Base-by-base conservation (phyloP, 2,329 filamentous ascomycete species). In the Fusarium brachygibbosum region DNA sequence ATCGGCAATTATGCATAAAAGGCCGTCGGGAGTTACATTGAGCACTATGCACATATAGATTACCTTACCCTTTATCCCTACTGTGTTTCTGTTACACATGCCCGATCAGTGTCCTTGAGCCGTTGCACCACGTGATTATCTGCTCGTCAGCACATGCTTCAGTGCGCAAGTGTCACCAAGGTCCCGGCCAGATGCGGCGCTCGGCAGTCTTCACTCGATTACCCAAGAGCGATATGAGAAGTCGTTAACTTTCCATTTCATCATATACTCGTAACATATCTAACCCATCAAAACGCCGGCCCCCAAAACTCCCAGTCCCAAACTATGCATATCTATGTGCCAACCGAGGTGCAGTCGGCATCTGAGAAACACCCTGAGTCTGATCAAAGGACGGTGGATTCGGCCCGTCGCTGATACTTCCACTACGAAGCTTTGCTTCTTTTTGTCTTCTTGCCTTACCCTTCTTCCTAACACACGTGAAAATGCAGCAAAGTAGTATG, bases 241-340 rank as follows among this genome's bases (percentile, higher is more conserved):
- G 11, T 32, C 0, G 1, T 19, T 21, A 32, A 13, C 12, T 2
- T 23, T 7, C 6, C 21, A 42, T 9, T 25, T 0, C 1, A 51
- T 21, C 28, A 25, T 50, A 16, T 38, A 12, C 23, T 10, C 42
- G 3, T 7, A 6, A 12, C 6, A 9, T 37, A 14, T 60, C 35
- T 52, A 32, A 32, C 3, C 10, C 6, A 21, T 21, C 3, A 29
- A 23, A 50, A 50, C 32, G 4, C 46, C 32, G 4, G 5, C 2
- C 3, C 29, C n/a, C 8, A 19, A 16, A 40, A 28, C 35, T 38
- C 28, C n/a, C 32, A 13, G 2, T 1, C 7, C 16, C 21, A 28
- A 32, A 13, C 34, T 68, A 68, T 51, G 48, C 56, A 35, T 68
- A 68, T 32, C 66, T 52, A 62, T 69, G 65, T 3, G 45, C 55